Base-by-base conservation (phyloP, 352 stramenopile species). In the Phytophthora sp. region DNA sequence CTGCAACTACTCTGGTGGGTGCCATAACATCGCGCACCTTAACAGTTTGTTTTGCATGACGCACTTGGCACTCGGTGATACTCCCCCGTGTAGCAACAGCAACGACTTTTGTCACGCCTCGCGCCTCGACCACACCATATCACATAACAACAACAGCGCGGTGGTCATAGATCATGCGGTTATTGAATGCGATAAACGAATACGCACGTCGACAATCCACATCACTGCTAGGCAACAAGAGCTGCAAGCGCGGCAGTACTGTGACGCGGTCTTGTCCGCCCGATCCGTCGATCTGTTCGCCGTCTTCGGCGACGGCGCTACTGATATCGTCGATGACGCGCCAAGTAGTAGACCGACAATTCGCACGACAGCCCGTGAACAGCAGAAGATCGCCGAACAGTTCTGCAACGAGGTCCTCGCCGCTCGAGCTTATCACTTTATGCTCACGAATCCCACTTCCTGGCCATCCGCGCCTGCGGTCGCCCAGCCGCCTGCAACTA, bases 391-490 rank as follows among this genome's bases (percentile, higher is more conserved):
- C 0, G 58, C 58, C 15, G 50, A 61, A 30, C 58, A 33, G 29
- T 61, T 38, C 23, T 66, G 58, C 47, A 60, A 52, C 47, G 47
- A 51, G 15, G 18, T 7, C 7, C 31, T 65, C 4, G 45, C 33
- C 21, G 35, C 46, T 7, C 20, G 56, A 49, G n/a, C 30, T 13
- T 18, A 50, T 27, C 38, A 42, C 24, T 62, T 54, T 7, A 54
- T 46, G 38, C 29, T 15, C 20, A 30, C 39, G 15, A 45, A 12
- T 26, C 3, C 39, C 8, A 13, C 44, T 51, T 46, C 39, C 11
- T 16, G 24, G 7, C 13, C 12, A 3, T 11, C 41, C 18, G 9
- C 8, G n/a, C 18, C 3, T 15, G 8, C 11, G 7, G 4, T 46
- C 4, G 18, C 20, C 20, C 26, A 27, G 6, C 1, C 12, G 5